phyloP scores from a whole-genome alignment of 768 basidiomycete species.

The Saitozyma podzolica region DNA sequence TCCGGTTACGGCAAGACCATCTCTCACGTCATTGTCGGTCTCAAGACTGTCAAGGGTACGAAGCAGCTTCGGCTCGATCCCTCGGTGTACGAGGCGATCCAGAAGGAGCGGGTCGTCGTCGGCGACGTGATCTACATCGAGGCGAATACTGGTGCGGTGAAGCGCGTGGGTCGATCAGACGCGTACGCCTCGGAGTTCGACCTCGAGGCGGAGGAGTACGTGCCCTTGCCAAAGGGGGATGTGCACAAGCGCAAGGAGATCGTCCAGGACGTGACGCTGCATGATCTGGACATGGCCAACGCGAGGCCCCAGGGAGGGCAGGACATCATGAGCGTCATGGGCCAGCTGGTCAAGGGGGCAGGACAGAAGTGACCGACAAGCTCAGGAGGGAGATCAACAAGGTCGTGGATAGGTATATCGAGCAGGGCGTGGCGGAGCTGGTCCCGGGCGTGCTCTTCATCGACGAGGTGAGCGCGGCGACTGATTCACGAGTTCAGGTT shows the following conservation, averaged over 20 bases:
- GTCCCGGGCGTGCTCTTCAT: conserved; percentile 98
- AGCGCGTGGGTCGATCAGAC: conserved; percentile 95
- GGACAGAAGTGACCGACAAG: conserved; percentile 97
- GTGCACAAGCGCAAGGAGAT: conserved; percentile 95
- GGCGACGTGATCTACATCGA: conserved; percentile 98
- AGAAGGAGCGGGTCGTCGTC: conserved; percentile 94
- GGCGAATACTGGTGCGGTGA: conserved; percentile 84
- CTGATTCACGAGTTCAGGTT: neutral
- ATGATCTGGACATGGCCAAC: conserved; percentile 94
- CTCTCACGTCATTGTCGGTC: conserved; percentile 92
- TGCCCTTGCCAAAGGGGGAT: conserved; percentile 93
- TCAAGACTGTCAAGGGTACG: conserved; percentile 91
- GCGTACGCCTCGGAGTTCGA: conserved; percentile 97
- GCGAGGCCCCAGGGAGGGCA: conserved; percentile 87
- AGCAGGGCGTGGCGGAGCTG: conserved; percentile 96
- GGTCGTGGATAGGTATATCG: conserved; percentile 94
- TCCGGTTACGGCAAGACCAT: conserved; percentile 98
- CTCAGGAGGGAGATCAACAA: conserved; percentile 93
- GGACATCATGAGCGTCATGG: conserved; percentile 99
- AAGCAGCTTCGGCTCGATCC: conserved; percentile 94
- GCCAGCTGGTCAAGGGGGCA: conserved; percentile 78
- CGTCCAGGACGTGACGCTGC: conserved; percentile 90
- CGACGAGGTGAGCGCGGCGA: conserved; percentile 77
- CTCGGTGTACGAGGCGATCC: conserved; percentile 91
- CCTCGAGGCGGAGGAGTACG: conserved; percentile 96